A percentile compares a stretch with the other conserved stretches of the same genome.
Conservation (phyloP, 345 rosid genomes). For the Melaleuca quinquenervia region DNA sequence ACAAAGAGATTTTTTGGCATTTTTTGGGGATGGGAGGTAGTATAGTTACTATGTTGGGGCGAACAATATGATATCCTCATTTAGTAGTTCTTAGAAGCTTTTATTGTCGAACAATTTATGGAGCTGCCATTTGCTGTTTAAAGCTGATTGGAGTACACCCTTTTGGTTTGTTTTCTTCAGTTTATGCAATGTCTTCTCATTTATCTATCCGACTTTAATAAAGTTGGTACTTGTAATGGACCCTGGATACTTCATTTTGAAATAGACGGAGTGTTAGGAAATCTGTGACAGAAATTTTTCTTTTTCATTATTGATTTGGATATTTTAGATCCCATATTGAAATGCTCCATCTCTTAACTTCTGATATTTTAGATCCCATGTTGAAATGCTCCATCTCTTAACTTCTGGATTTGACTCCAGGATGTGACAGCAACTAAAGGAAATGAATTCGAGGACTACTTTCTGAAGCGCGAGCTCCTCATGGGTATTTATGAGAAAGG, state of each 20-base stretch:
- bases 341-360: background rate
- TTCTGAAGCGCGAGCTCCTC: slow-evolving; percentile 84
- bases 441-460: slow-evolving; percentile 98
- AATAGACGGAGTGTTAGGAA: background rate
- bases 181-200: background rate
- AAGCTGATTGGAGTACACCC: background rate
- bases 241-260: background rate
- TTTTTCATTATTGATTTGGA: background rate
- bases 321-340: background rate
- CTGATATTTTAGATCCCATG: background rate
- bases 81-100: background rate
- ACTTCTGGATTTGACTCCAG: slow-evolving; percentile 19
- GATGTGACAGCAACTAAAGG: slow-evolving; percentile 99
- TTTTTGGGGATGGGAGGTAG: background rate
- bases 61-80: background rate
- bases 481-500: slow-evolving; percentile 99
- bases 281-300: background rate
- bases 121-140: background rate
- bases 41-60: background rate
- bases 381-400: background rate
- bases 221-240: background rate
- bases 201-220: background rate
- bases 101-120: background rate
- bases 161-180: background rate
- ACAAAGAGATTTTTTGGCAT: background rate